Evolutionary conservation across 2,329 filamentous ascomycete genomes (phyloP).

Genomic region (Epichloe coenophiala): DNA sequence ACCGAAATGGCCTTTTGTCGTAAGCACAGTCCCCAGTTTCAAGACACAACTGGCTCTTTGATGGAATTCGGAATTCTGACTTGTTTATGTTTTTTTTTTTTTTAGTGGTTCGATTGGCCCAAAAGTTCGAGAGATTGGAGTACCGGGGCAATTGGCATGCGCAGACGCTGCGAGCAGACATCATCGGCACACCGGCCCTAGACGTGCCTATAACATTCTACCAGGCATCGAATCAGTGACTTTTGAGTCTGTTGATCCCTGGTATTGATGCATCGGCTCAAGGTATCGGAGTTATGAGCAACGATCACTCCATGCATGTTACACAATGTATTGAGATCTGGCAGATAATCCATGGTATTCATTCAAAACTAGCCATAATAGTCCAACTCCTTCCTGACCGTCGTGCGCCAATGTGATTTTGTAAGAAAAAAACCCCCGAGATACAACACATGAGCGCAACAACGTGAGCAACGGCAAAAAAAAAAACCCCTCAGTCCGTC

Average conservation of each 20-base stretch:
- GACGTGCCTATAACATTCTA: slow-evolving; percentile 25
- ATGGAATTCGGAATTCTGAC: no score
- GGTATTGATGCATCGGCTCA: no score
- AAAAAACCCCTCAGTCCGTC: not conserved
- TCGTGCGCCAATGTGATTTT: no score
- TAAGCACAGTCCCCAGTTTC: slow-evolving; percentile 15
- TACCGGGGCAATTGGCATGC: slow-evolving; percentile 29
- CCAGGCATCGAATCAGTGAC: slow-evolving; percentile 9
- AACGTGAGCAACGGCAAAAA: not conserved
- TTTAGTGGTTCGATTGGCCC: slow-evolving; percentile 34
- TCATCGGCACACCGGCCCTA: slow-evolving; percentile 26
- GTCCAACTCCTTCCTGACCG: no score
- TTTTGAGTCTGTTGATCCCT: not conserved
- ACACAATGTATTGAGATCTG: no score
- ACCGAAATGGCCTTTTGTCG: slow-evolving; percentile 40
- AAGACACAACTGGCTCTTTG: slow-evolving; percentile 13
- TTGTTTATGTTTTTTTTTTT: no score
- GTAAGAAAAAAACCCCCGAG: not conserved
- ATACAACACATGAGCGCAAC: not conserved
- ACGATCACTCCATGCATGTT: no score
- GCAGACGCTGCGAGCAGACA: slow-evolving; percentile 26
- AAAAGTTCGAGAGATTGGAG: slow-evolving; percentile 43
- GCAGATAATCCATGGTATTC: no score
- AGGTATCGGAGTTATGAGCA: no score
- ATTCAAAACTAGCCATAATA: no score